A percentile compares a stretch with the other conserved stretches of the same genome.
These are phyloP conservation scores for Monilinia fructigena DNA, from an alignment of 2,329 filamentous ascomycete species.

Conservation along the genomic window DNA sequence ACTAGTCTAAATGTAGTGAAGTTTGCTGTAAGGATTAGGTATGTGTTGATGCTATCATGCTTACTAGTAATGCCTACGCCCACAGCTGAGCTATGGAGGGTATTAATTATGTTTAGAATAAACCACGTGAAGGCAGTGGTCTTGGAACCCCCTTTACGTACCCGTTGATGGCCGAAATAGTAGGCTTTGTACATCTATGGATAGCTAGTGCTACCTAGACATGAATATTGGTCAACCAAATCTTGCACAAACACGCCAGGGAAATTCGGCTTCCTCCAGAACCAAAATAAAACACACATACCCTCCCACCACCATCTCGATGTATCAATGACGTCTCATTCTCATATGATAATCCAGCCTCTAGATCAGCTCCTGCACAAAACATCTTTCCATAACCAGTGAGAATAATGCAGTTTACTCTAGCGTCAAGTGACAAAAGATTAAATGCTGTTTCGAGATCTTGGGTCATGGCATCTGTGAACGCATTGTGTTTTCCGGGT, in stretches of 20 bases:
- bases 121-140: background rate
- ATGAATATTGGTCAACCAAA: background rate
- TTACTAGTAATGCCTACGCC: constrained; percentile 18
- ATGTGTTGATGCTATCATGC: background rate
- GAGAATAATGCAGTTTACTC: constrained; percentile 55
- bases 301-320: constrained; percentile 51
- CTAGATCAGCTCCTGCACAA: constrained; percentile 51
- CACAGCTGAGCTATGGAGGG: background rate
- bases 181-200: constrained; percentile 56
- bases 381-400: constrained; percentile 54
- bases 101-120: background rate
- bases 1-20: too few species aligned
- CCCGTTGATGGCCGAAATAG: constrained; percentile 59
- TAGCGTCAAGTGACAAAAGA: constrained; percentile 52
- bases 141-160: background rate
- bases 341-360: constrained; percentile 28
- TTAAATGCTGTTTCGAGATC: constrained; percentile 57
- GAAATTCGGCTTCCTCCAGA: background rate
- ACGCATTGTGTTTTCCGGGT: constrained; percentile 66
- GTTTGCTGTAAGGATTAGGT: background rate
- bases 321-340: constrained; percentile 32
- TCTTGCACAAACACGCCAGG: background rate
- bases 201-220: constrained; percentile 53
- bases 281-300: background rate
- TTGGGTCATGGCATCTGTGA: constrained; percentile 61